A percentile compares a stretch with the other conserved stretches of the same genome.
phyloP scores from a whole-genome alignment of 179 eudicot species.

The Corrigiola litoralis region DNA sequence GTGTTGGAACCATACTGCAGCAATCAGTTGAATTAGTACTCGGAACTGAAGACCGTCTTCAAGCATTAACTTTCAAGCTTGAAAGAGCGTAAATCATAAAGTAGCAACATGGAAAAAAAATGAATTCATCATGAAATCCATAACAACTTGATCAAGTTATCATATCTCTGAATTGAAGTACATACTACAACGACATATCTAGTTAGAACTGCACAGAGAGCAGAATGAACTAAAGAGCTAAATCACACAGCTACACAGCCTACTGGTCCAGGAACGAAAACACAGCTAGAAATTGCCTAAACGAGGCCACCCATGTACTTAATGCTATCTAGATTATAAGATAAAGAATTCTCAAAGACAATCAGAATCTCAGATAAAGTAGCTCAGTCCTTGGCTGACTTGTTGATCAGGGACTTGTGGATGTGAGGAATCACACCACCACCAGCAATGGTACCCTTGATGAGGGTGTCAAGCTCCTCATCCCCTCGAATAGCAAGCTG shows the following conservation, averaged over 20 bases:
- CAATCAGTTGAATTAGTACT: too few relatives aligned
- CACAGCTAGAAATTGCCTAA: neutral
- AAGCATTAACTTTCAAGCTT: neutral
- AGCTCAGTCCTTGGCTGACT: slow-evolving; percentile 40
- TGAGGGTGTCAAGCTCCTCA: slow-evolving; percentile 55
- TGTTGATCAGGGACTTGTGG: slow-evolving; percentile 52
- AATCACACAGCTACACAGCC: slow-evolving; percentile 3
- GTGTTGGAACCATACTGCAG: too few relatives aligned
- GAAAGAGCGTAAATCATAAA: neutral
- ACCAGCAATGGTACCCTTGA: slow-evolving; percentile 59
- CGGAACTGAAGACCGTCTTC: too few relatives aligned
- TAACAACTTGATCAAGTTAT: neutral
- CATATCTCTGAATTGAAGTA: neutral
- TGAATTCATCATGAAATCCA: neutral
- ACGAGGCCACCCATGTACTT: slow-evolving; percentile 11
- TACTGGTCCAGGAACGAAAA: neutral
- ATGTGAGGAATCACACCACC: slow-evolving; percentile 62
- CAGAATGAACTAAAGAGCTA: slow-evolving; percentile 2
- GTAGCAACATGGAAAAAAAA: too few relatives aligned
- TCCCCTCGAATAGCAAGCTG: slow-evolving; percentile 61
- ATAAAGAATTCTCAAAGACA: neutral
- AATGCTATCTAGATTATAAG: neutral
- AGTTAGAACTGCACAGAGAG: slow-evolving; percentile 27
- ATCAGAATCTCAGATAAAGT: neutral
- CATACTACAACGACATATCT: slow-evolving; percentile 3